A percentile compares a stretch with the other conserved stretches of the same genome.
phyloP scores from a whole-genome alignment of 371 early-diverging fungal genomes.

The Apophysomyces variabilis region DNA sequence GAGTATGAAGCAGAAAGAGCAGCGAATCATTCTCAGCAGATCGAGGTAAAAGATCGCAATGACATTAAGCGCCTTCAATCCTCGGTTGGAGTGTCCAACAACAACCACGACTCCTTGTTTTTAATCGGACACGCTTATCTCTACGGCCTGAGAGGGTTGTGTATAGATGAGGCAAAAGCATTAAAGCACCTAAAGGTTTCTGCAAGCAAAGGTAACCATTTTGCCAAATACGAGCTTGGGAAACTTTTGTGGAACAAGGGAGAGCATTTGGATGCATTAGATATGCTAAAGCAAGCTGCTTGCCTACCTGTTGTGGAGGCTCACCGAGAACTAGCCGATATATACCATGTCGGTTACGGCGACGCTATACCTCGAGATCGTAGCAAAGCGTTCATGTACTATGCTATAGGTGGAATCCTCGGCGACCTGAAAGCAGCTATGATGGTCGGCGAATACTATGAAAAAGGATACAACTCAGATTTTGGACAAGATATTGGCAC shows the following conservation, averaged over 20 bases:
- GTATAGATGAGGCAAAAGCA: not conserved
- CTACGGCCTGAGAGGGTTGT: not conserved
- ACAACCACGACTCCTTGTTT: not conserved
- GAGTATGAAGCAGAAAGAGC: not conserved
- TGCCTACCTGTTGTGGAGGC: not conserved
- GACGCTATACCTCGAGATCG: conserved; percentile 16
- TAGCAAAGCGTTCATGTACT: conserved; percentile 24
- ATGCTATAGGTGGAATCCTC: conserved; percentile 16
- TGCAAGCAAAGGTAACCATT: not conserved
- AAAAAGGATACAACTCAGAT: conserved; percentile 21
- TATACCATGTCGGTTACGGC: not conserved
- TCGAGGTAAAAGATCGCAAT: not conserved
- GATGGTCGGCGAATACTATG: conserved; percentile 24
- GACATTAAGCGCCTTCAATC: not conserved
- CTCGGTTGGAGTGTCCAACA: not conserved
- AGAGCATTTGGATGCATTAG: not conserved
- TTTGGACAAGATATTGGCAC: conserved; percentile 6
- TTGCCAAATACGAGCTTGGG: not conserved
- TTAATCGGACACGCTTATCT: not conserved
- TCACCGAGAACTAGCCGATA: not conserved
- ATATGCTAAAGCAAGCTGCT: not conserved
- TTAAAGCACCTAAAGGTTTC: not conserved
- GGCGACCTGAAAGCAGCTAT: conserved; percentile 17
- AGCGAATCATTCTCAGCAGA: not conserved
- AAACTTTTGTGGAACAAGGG: not conserved